Percentiles rank a stretch among this genome's conserved stretches.
Evolutionary conservation across 352 stramenopile genomes (phyloP).

Genomic region (Pythium guiyangense): DNA sequence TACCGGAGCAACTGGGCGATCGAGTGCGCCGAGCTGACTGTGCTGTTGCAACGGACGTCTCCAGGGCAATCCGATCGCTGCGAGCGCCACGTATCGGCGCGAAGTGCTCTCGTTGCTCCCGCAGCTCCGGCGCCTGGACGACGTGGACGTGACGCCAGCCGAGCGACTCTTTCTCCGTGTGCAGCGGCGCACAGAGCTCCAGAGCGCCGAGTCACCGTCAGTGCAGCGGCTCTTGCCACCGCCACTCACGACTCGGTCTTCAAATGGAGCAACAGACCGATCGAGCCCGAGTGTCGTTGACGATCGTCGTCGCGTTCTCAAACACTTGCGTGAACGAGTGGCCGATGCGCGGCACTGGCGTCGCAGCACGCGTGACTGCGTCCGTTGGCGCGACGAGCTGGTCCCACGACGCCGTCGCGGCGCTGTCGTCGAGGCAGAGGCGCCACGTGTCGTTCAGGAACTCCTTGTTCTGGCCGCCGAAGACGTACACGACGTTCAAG

Average conservation of each 20-base stretch:
- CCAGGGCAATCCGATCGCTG: constrained; percentile 55
- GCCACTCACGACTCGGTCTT: background rate
- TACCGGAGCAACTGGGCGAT: background rate
- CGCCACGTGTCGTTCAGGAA: constrained; percentile 64
- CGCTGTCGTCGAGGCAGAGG: constrained; percentile 41
- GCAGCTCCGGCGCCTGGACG: constrained; percentile 45
- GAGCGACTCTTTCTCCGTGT: constrained; percentile 47
- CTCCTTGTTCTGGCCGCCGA: constrained; percentile 48
- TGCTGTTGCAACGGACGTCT: background rate
- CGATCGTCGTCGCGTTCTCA: constrained; percentile 37
- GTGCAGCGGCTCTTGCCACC: background rate
- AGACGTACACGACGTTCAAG: constrained; percentile 34
- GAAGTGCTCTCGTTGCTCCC: constrained; percentile 57
- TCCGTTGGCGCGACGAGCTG: constrained; percentile 42
- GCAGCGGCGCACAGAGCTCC: constrained; percentile 36
- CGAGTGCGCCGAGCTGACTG: background rate
- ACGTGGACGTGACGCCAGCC: constrained; percentile 29
- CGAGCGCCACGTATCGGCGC: constrained; percentile 28
- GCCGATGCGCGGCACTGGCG: constrained; percentile 40
- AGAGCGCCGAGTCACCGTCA: constrained; percentile 8
- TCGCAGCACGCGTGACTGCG: constrained; percentile 15
- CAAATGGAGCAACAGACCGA: background rate
- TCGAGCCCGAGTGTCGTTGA: background rate
- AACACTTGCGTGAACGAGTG: constrained; percentile 57
- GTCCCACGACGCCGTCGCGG: constrained; percentile 38